phyloP scores from a whole-genome alignment of 495 filamentous ascomycete genomes.

The Lentithecium fluviatile region DNA sequence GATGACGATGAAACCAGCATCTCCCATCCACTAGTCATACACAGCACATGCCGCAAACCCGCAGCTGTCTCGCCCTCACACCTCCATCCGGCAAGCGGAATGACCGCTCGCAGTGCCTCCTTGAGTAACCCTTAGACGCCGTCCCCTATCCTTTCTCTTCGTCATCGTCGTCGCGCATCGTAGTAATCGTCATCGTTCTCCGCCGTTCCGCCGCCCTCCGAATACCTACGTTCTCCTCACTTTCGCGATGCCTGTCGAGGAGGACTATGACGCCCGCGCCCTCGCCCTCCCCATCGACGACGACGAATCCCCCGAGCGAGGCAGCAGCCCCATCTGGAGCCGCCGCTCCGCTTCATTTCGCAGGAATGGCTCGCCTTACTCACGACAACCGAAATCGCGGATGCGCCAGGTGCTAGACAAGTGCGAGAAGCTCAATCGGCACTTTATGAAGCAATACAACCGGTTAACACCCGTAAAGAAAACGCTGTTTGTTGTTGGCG shows the following conservation, averaged over 20 bases:
- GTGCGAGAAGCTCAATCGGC: slow-evolving; percentile 43
- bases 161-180: neutral
- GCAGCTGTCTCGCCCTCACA: neutral
- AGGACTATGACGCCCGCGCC: slow-evolving; percentile 52
- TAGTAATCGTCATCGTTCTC: slow-evolving; percentile 5
- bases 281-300: slow-evolving; percentile 60
- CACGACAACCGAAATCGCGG: slow-evolving; percentile 41
- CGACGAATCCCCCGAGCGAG: slow-evolving; percentile 35
- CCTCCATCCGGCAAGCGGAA: neutral
- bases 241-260: slow-evolving; percentile 22
- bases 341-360: slow-evolving; percentile 45
- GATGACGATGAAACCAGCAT: neutral
- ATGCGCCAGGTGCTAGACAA: slow-evolving; percentile 50
- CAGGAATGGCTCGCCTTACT: slow-evolving; percentile 39
- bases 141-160: neutral
- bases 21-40: neutral
- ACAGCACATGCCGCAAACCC: neutral
- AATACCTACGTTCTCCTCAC: neutral
- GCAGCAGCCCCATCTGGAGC: slow-evolving; percentile 44
- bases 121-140: neutral
- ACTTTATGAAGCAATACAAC: slow-evolving; percentile 45
- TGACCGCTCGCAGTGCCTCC: neutral
- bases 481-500: slow-evolving; percentile 54
- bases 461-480: slow-evolving; percentile 62
- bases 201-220: slow-evolving; percentile 9